Conservation (phyloP, 148 eudicot species). For the Limonium bicolor region DNA sequence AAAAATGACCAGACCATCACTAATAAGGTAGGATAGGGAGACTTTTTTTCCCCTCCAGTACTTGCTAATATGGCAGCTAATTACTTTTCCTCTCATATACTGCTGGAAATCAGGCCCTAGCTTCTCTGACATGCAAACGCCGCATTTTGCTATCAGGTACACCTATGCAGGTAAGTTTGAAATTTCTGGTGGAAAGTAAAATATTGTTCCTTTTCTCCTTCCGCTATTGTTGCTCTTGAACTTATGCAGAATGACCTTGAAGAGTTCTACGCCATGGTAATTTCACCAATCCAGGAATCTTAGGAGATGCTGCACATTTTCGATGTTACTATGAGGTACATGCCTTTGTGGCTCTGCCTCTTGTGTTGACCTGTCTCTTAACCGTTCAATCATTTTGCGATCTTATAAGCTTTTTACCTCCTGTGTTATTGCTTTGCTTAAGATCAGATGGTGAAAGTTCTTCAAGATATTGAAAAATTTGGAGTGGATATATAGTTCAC, state of each 20-base stretch:
- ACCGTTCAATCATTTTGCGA: too few relatives aligned
- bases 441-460: too few relatives aligned
- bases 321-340: conserved; percentile 92
- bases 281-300: conserved; percentile 89
- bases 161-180: conserved; percentile 79
- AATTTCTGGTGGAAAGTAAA: neutral
- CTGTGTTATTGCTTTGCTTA: too few relatives aligned
- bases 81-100: neutral
- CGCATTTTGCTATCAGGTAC: conserved; percentile 92
- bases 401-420: too few relatives aligned
- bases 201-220: conserved; percentile 1
- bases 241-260: conserved; percentile 75
- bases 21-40: conserved; percentile 50
- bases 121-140: conserved; percentile 80
- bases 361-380: too few relatives aligned
- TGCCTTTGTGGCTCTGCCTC: too few relatives aligned
- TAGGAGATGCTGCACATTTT: conserved; percentile 82
- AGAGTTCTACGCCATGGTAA: conserved; percentile 95
- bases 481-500: too few relatives aligned
- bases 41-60: neutral
- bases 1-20: conserved; percentile 96
- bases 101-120: conserved; percentile 52
- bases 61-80: neutral
- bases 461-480: too few relatives aligned
- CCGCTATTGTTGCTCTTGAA: neutral